Conservation (phyloP, 2,329 filamentous ascomycete species). For the Aplosporella prunicola region DNA sequence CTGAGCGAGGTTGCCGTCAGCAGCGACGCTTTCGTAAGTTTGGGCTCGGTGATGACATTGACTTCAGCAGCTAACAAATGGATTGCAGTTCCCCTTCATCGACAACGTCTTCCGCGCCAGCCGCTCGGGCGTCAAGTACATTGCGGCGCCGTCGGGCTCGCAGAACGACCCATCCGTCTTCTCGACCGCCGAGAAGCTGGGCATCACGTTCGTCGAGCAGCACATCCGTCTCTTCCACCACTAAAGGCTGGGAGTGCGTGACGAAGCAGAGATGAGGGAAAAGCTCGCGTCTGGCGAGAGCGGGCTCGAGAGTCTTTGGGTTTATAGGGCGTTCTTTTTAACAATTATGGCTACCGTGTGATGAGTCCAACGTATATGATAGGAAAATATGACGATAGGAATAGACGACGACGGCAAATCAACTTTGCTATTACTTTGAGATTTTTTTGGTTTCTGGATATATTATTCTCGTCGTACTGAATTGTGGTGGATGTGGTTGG, state of each 20-base stretch:
- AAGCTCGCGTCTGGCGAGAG: not conserved
- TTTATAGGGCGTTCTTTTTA: slow-evolving; percentile 5
- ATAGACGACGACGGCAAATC: slow-evolving; percentile 8
- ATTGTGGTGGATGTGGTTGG: too few species aligned
- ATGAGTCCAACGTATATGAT: slow-evolving; percentile 7
- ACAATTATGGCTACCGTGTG: not conserved
- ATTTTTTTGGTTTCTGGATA: too few species aligned
- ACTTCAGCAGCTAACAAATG: not conserved
- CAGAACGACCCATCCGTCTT: slow-evolving; percentile 77
- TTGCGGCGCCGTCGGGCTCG: slow-evolving; percentile 84
- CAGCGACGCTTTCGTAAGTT: slow-evolving; percentile 86
- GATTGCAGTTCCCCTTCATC: slow-evolving; percentile 78
- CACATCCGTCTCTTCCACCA: slow-evolving; percentile 91
- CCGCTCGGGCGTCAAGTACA: slow-evolving; percentile 87
- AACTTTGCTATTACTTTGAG: slow-evolving; percentile 9
- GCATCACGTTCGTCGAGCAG: slow-evolving; percentile 93
- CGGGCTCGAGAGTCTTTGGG: not conserved
- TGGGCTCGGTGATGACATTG: slow-evolving; percentile 10
- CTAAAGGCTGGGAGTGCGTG: slow-evolving; percentile 41
- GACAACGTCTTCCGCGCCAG: slow-evolving; percentile 93
- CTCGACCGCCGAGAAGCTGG: slow-evolving; percentile 81
- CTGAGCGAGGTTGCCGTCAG: slow-evolving; percentile 75
- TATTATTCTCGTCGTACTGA: too few species aligned
- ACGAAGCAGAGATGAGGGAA: too few species aligned
- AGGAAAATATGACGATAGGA: slow-evolving; percentile 6